A percentile compares a stretch with the other conserved stretches of the same genome.
These are phyloP conservation scores for Fusarium continuum DNA, from an alignment of 2,329 filamentous ascomycete species.

Conservation along the genomic window DNA sequence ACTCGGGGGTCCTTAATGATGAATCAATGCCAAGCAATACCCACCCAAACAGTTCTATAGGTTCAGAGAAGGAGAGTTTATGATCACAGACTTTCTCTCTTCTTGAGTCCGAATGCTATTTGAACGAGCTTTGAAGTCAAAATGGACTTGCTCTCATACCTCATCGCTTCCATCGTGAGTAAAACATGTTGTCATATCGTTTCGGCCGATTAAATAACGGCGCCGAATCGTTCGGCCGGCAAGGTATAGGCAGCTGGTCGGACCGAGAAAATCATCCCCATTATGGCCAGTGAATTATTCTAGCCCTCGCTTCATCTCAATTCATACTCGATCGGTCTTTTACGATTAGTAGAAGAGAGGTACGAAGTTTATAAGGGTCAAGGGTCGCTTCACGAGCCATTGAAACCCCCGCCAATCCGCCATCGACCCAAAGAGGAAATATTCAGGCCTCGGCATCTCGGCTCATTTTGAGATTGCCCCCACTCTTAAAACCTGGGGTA, in stretches of 20 bases:
- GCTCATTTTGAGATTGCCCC: constrained; percentile 23
- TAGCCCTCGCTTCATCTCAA: neutral
- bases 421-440: constrained; percentile 9
- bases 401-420: neutral
- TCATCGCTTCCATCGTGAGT: neutral
- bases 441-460: constrained; percentile 36
- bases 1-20: constrained; percentile 4
- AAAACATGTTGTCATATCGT: neutral
- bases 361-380: no score
- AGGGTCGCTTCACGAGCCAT: constrained; percentile 1
- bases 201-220: constrained; percentile 40
- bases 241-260: neutral
- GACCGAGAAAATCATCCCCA: neutral
- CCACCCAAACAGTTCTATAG: constrained; percentile 51
- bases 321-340: no score
- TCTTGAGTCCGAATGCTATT: no score
- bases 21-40: constrained; percentile 39
- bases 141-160: constrained; percentile 14
- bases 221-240: constrained; percentile 34
- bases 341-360: neutral
- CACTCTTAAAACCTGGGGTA: constrained; percentile 24
- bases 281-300: neutral
- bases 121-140: no score
- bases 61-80: neutral
- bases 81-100: neutral